Percentiles rank a stretch among this genome's conserved stretches.
Conservation (phyloP, 495 filamentous ascomycete genomes). For the Neurospora hispaniola region DNA sequence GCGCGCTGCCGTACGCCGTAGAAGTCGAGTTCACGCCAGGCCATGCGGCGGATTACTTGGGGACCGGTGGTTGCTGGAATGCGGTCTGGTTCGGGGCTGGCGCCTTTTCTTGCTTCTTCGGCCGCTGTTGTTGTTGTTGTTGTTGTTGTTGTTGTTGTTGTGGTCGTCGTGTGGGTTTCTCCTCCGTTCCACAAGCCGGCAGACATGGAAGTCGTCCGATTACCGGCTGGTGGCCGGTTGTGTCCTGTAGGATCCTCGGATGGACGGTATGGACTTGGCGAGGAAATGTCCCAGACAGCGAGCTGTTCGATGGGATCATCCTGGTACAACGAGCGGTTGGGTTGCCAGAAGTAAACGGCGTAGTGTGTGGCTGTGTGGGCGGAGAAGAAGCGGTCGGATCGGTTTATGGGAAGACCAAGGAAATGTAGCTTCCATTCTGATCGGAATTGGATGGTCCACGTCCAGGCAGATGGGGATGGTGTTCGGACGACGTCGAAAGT, state of each 20-base stretch:
- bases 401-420: slow-evolving; percentile 48
- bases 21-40: slow-evolving; percentile 45
- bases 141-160: neutral
- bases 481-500: slow-evolving; percentile 42
- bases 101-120: neutral
- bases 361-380: slow-evolving; percentile 53
- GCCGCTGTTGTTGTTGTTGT: neutral
- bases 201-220: slow-evolving; percentile 8
- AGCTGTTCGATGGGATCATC: slow-evolving; percentile 53
- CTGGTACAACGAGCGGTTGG: slow-evolving; percentile 47
- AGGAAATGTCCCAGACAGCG: slow-evolving; percentile 57
- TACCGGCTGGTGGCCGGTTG: slow-evolving; percentile 18
- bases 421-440: slow-evolving; percentile 63
- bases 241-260: slow-evolving; percentile 42
- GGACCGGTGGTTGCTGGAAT: slow-evolving; percentile 26
- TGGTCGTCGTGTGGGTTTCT: neutral
- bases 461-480: slow-evolving; percentile 7
- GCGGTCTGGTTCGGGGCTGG: neutral
- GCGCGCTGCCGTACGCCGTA: slow-evolving; percentile 48
- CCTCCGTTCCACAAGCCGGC: slow-evolving; percentile 18
- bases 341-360: slow-evolving; percentile 57
- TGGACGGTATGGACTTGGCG: slow-evolving; percentile 42
- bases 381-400: slow-evolving; percentile 54
- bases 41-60: slow-evolving; percentile 44
- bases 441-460: slow-evolving; percentile 43